Evolutionary conservation across 164 flowering plant species (phyloP).

Genomic region (Vitis vinifera): DNA sequence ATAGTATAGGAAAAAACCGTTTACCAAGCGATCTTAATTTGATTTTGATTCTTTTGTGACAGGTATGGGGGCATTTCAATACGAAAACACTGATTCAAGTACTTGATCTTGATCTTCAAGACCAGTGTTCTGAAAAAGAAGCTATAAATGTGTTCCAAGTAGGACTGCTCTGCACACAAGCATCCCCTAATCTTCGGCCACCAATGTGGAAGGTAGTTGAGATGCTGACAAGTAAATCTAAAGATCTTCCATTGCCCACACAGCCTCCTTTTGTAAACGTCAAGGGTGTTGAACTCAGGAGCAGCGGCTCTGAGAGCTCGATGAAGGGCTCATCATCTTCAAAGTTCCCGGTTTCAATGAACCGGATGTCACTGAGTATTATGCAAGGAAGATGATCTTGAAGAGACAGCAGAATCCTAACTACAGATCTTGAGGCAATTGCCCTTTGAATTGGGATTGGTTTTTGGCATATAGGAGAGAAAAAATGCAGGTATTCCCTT

Average conservation of each 20-base stretch:
- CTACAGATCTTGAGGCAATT: background rate
- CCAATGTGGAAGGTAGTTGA: constrained; percentile 65
- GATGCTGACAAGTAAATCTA: constrained; percentile 58
- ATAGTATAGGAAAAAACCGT: too few relatives aligned
- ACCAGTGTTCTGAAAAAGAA: constrained; percentile 39
- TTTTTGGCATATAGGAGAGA: too few relatives aligned
- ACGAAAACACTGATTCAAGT: constrained; percentile 40
- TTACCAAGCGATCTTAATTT: background rate
- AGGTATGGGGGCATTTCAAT: constrained; percentile 74
- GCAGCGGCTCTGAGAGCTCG: constrained; percentile 9
- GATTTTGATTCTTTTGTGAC: background rate
- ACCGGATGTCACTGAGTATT: constrained; percentile 6
- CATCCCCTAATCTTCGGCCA: constrained; percentile 59
- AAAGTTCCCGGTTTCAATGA: background rate
- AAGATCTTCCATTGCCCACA: constrained; percentile 55
- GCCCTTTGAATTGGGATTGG: too few relatives aligned
- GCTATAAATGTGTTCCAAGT: constrained; percentile 59
- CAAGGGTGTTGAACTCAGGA: constrained; percentile 49
- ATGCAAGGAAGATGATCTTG: constrained; percentile 6
- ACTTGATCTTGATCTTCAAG: constrained; percentile 48
- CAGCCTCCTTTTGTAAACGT: constrained; percentile 80
- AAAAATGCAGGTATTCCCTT: too few relatives aligned
- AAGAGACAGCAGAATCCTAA: background rate
- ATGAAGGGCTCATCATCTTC: background rate
- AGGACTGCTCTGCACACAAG: constrained; percentile 86